Conservation (phyloP, 2,329 filamentous ascomycete genomes). For the Cryphonectria japonica region DNA sequence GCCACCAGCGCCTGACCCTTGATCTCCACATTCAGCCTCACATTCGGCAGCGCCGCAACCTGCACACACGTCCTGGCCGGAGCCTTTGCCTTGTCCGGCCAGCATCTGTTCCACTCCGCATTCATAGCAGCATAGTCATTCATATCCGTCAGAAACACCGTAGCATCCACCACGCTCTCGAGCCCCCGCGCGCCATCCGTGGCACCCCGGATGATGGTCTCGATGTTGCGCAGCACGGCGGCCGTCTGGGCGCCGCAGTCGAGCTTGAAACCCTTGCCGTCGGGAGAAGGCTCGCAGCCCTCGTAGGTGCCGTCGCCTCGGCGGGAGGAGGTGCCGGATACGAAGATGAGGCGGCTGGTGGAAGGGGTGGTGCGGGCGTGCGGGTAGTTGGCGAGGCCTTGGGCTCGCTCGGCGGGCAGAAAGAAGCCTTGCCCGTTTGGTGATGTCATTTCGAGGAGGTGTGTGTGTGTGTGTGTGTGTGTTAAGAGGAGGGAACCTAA, state of each 20-base stretch:
- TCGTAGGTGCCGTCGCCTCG: constrained; percentile 40
- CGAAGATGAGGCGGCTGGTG: constrained; percentile 35
- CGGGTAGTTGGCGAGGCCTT: constrained; percentile 42
- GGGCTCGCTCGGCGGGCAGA: constrained; percentile 36
- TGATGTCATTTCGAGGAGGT: constrained; percentile 22
- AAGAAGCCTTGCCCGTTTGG: constrained; percentile 38
- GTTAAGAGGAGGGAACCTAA: not conserved
- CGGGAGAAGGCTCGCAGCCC: constrained; percentile 35
- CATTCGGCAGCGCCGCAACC: constrained; percentile 40
- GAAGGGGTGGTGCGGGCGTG: constrained; percentile 38
- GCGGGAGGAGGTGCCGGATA: constrained; percentile 41
- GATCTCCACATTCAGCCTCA: constrained; percentile 40
- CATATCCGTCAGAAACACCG: constrained; percentile 41
- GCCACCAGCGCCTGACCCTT: constrained; percentile 35
- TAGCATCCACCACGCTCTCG: constrained; percentile 41
- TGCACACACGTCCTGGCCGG: constrained; percentile 41
- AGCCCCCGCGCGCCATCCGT: constrained; percentile 37
- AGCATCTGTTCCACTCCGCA: constrained; percentile 41
- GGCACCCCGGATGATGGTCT: constrained; percentile 37
- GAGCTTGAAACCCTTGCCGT: constrained; percentile 34
- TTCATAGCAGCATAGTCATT: constrained; percentile 41
- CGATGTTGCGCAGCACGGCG: constrained; percentile 41
- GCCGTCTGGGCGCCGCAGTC: constrained; percentile 40
- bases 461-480: not conserved
- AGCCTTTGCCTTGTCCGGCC: constrained; percentile 38